phyloP scores from a whole-genome alignment of 2,329 filamentous ascomycete genomes.

The Parastagonospora nodorum region DNA sequence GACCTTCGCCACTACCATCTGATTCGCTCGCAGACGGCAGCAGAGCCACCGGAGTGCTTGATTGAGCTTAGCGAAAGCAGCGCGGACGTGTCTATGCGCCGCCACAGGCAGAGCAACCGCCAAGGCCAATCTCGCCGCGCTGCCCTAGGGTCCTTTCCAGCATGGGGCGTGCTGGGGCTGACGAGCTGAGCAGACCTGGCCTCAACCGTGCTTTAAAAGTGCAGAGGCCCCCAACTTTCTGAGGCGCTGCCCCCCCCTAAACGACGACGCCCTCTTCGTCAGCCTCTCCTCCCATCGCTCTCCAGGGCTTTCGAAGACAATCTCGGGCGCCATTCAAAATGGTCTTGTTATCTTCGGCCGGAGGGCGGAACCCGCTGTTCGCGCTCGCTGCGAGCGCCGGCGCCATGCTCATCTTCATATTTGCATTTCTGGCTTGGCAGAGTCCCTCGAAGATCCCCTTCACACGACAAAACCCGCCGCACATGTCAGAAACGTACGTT shows the following conservation, averaged over 20 bases:
- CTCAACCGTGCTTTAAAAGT: conserved; percentile 22
- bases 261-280: conserved; percentile 14
- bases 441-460: conserved; percentile 33
- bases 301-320: conserved; percentile 7
- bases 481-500: conserved; percentile 33
- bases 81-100: conserved; percentile 14
- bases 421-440: conserved; percentile 44
- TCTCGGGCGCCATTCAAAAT: conserved; percentile 11
- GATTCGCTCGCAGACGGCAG: conserved; percentile 10
- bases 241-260: conserved; percentile 14
- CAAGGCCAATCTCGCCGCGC: conserved; percentile 31
- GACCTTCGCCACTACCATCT: conserved; percentile 1
- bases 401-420: conserved; percentile 38
- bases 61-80: conserved; percentile 16
- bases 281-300: conserved; percentile 10
- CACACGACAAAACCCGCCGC: conserved; percentile 18
- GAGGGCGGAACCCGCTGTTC: conserved; percentile 39
- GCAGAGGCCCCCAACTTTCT: conserved; percentile 21
- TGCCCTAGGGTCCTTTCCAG: conserved; percentile 11
- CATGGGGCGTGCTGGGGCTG: conserved; percentile 23
- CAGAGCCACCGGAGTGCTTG: conserved; percentile 13
- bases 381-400: conserved; percentile 38
- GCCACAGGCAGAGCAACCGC: conserved; percentile 22
- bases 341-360: conserved; percentile 39
- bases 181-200: conserved; percentile 18